These are phyloP conservation scores for Trichoderma parareesei DNA, from an alignment of 495 filamentous ascomycete genomes.

Conservation along the genomic window DNA sequence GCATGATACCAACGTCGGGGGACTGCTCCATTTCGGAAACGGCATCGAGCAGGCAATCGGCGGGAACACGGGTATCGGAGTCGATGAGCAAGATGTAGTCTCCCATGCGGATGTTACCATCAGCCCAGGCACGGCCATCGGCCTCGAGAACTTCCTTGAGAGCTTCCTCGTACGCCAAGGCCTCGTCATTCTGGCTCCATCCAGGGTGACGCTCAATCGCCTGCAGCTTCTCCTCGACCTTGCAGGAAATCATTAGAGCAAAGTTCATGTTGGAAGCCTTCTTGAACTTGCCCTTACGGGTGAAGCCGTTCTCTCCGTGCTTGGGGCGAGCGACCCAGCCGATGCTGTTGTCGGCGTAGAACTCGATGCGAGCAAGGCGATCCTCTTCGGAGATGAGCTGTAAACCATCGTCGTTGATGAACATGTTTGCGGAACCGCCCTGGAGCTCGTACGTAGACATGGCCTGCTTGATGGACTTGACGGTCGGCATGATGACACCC, in stretches of 20 bases:
- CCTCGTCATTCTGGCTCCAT: conserved; percentile 65
- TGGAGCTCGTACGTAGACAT: conserved; percentile 75
- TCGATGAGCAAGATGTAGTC: conserved; percentile 74
- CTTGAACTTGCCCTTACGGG: conserved; percentile 58
- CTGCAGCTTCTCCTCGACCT: conserved; percentile 62
- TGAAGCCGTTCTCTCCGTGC: conserved; percentile 53
- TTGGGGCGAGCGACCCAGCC: conserved; percentile 72
- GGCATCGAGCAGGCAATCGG: conserved; percentile 69
- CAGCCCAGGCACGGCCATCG: conserved; percentile 67
- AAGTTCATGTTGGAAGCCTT: conserved; percentile 87
- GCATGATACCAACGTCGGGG: conserved; percentile 73
- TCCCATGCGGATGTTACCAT: conserved; percentile 70
- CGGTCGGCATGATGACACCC: conserved; percentile 59
- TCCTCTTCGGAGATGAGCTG: conserved; percentile 63
- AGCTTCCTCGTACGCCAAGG: conserved; percentile 56
- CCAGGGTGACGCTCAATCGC: conserved; percentile 45
- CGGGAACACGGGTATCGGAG: conserved; percentile 68
- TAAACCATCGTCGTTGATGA: conserved; percentile 73
- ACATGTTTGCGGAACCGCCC: conserved; percentile 72
- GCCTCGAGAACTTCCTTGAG: conserved; percentile 64
- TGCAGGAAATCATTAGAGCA: conserved; percentile 63
- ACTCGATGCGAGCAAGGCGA: conserved; percentile 56
- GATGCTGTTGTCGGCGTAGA: conserved; percentile 64
- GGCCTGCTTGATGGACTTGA: conserved; percentile 62
- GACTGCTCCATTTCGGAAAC: conserved; percentile 74